phyloP scores from a whole-genome alignment of 2,329 filamentous ascomycete species.

The Cercospora sp. region DNA sequence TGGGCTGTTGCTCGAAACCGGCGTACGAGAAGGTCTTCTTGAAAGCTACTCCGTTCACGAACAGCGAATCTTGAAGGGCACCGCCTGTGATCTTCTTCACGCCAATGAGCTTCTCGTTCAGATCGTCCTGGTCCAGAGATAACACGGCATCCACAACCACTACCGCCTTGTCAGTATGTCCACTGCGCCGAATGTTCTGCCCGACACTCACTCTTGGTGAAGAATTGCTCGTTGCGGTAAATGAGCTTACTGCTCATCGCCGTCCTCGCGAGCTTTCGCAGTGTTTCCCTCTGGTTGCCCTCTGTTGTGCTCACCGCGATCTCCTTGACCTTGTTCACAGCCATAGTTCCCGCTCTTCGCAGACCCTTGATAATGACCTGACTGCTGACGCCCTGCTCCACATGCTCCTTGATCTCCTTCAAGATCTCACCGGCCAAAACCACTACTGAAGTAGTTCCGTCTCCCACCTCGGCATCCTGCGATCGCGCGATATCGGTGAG shows the following conservation, averaged over 20 bases:
- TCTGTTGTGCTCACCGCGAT: conserved; percentile 86
- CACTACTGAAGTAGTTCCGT: conserved; percentile 96
- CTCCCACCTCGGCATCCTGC: conserved; percentile 98
- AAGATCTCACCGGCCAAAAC: conserved; percentile 96
- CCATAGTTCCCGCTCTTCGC: conserved; percentile 81
- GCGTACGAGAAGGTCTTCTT: conserved; percentile 99
- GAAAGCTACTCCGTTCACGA: conserved; percentile 97
- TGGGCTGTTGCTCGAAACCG: conserved; percentile 98
- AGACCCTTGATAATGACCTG: conserved; percentile 97
- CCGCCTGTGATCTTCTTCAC: conserved; percentile 98
- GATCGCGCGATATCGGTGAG: conserved; percentile 97
- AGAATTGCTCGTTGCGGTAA: conserved; percentile 93
- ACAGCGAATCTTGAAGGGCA: conserved; percentile 91
- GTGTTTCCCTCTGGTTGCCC: conserved; percentile 79
- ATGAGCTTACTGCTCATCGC: conserved; percentile 99
- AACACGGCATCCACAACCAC: conserved; percentile 98
- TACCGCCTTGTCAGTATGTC: conserved; percentile 42
- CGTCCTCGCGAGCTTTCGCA: conserved; percentile 85
- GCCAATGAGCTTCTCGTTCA: conserved; percentile 97
- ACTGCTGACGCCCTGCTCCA: conserved; percentile 94
- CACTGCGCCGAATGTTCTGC: conserved; percentile 28
- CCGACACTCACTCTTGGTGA: conserved; percentile 79
- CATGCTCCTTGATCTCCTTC: conserved; percentile 93
- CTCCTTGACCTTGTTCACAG: conserved; percentile 98
- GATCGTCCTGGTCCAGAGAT: conserved; percentile 90